Evolutionary conservation across 371 early-diverging fungal species (phyloP).

Genomic region (Batkoa obscura): DNA sequence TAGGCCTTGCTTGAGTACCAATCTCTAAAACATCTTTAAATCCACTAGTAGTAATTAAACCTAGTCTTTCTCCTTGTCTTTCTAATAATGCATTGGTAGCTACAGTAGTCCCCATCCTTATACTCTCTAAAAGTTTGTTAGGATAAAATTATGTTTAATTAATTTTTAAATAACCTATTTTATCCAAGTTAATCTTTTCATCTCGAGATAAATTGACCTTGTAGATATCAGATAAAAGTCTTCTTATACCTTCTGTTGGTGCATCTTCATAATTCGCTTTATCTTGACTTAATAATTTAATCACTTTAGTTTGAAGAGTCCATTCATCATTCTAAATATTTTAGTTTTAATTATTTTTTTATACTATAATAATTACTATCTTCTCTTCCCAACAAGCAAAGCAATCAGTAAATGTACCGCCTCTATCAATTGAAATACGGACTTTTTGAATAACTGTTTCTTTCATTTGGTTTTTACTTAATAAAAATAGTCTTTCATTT

Average conservation of each 20-base stretch:
- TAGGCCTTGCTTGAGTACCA: slow-evolving; percentile 78
- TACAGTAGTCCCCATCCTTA: slow-evolving; percentile 94
- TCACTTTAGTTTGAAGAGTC: slow-evolving; percentile 23
- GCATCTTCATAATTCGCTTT: slow-evolving; percentile 85
- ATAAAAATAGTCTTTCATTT: too few species aligned
- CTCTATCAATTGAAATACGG: slow-evolving; percentile 60
- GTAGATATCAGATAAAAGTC: slow-evolving; percentile 62
- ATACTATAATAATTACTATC: neutral
- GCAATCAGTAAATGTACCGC: slow-evolving; percentile 82
- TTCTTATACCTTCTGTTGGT: slow-evolving; percentile 81
- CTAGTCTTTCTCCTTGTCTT: slow-evolving; percentile 73
- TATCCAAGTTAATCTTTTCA: slow-evolving; percentile 34
- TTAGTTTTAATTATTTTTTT: neutral
- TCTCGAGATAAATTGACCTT: too few species aligned
- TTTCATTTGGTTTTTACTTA: too few species aligned
- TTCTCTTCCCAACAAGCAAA: slow-evolving; percentile 24
- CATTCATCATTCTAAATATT: slow-evolving; percentile 20
- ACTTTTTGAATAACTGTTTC: slow-evolving; percentile 7
- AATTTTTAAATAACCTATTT: slow-evolving; percentile 26
- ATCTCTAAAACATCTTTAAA: slow-evolving; percentile 53
- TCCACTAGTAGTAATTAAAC: slow-evolving; percentile 76
- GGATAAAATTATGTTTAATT: neutral
- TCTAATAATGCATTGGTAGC: slow-evolving; percentile 90
- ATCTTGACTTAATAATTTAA: slow-evolving; percentile 82
- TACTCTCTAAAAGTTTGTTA: slow-evolving; percentile 26